phyloP scores from a whole-genome alignment of 2,329 filamentous ascomycete genomes.

The Ophiostoma fasciatum region DNA sequence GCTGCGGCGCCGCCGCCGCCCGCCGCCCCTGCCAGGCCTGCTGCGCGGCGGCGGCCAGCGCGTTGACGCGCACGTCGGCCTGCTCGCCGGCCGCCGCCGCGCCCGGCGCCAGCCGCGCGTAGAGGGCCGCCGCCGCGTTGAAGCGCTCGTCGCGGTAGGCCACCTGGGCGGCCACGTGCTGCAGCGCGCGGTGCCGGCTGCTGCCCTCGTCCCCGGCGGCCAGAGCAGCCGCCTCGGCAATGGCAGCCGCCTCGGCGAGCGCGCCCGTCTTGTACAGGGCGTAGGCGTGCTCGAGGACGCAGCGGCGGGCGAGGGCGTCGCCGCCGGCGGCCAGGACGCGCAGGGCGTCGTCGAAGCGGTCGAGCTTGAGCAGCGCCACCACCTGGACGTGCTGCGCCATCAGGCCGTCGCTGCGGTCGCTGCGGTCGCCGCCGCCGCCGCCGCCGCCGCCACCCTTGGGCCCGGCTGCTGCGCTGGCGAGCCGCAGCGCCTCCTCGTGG shows the following conservation, averaged over 20 bases:
- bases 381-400: slow-evolving; percentile 55
- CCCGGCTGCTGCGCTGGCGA: slow-evolving; percentile 41
- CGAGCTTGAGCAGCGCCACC: slow-evolving; percentile 65
- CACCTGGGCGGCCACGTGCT: slow-evolving; percentile 48
- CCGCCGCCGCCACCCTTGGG: slow-evolving; percentile 30
- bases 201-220: slow-evolving; percentile 7
- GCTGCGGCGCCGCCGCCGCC: slow-evolving; percentile 33
- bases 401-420: slow-evolving; percentile 14
- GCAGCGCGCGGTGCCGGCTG: slow-evolving; percentile 17
- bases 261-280: slow-evolving; percentile 69
- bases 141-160: slow-evolving; percentile 67
- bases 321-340: slow-evolving; percentile 51
- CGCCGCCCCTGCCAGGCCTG: slow-evolving; percentile 51
- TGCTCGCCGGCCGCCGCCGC: slow-evolving; percentile 40
- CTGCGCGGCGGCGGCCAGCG: slow-evolving; percentile 57
- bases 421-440: too few relatives aligned
- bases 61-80: slow-evolving; percentile 64
- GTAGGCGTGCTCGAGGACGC: slow-evolving; percentile 59
- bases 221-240: slow-evolving; percentile 31
- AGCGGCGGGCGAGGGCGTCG: slow-evolving; percentile 42
- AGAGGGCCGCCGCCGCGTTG: slow-evolving; percentile 47
- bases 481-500: slow-evolving; percentile 57
- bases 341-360: slow-evolving; percentile 66
- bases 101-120: slow-evolving; percentile 37
- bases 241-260: slow-evolving; percentile 46